phyloP scores from a whole-genome alignment of 2,329 filamentous ascomycete genomes.

The Sarocladium kiliense region DNA sequence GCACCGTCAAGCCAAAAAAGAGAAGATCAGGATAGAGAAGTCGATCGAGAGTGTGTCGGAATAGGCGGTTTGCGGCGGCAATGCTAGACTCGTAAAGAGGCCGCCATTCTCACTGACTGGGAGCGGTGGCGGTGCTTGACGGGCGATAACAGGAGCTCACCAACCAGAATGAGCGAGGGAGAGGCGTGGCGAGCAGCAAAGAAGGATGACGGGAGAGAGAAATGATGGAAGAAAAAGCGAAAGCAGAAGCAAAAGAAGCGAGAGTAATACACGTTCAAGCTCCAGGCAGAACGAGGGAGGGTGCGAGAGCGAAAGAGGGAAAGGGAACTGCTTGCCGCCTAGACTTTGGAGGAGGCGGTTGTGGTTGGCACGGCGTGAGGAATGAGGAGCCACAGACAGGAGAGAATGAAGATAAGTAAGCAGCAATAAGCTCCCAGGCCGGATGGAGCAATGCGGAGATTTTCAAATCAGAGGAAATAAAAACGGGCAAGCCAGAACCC shows the following conservation, averaged over 20 bases:
- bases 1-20: neutral
- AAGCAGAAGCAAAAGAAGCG: neutral
- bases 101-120: slow-evolving; percentile 2
- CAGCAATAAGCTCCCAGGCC: too few relatives aligned
- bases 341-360: neutral
- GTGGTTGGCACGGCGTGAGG: neutral
- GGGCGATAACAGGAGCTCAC: neutral
- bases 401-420: neutral
- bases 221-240: neutral
- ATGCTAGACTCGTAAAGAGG: neutral
- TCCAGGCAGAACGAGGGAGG: slow-evolving; percentile 6
- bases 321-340: neutral
- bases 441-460: neutral
- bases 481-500: neutral
- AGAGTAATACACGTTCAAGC: neutral
- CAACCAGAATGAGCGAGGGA: neutral
- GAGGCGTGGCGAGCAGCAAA: neutral
- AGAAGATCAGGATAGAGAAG: neutral
- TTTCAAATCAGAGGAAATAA: neutral
- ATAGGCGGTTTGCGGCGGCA: neutral
- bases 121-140: neutral
- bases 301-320: neutral
- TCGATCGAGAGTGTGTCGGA: neutral
- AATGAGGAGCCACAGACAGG: neutral
- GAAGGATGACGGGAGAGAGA: too few relatives aligned